A percentile compares a stretch with the other conserved stretches of the same genome.
Evolutionary conservation across 768 basidiomycete genomes (phyloP).

Genomic region (Amanita muscaria): DNA sequence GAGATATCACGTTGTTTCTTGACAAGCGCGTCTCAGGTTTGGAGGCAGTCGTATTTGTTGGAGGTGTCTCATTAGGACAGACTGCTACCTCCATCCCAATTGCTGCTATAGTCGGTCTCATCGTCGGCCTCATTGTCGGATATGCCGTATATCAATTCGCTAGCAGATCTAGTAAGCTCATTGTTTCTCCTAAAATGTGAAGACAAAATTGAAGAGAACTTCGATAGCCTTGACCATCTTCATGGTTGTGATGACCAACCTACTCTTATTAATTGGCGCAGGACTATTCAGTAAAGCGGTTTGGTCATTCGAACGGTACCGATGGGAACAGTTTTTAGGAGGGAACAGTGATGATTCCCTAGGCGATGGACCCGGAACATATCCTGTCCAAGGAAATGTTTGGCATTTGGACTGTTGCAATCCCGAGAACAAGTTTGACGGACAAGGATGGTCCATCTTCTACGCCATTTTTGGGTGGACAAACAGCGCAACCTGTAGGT

Average conservation of each 20-base stretch:
- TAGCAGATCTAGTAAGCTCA: slow-evolving; percentile 51
- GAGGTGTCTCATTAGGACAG: slow-evolving; percentile 83
- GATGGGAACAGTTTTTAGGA: slow-evolving; percentile 63
- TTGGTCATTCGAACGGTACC: slow-evolving; percentile 61
- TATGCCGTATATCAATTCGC: slow-evolving; percentile 75
- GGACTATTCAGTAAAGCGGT: slow-evolving; percentile 83
- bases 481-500: slow-evolving; percentile 64
- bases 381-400: slow-evolving; percentile 70
- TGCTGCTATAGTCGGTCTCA: slow-evolving; percentile 77
- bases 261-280: slow-evolving; percentile 88
- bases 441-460: slow-evolving; percentile 74
- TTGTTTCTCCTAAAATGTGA: not conserved
- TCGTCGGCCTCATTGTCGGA: slow-evolving; percentile 69
- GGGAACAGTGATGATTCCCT: slow-evolving; percentile 56
- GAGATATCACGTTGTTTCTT: not conserved
- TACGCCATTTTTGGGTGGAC: slow-evolving; percentile 83
- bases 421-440: slow-evolving; percentile 42
- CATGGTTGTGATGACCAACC: slow-evolving; percentile 85
- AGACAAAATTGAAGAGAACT: not conserved
- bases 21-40: slow-evolving; percentile 36
- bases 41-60: slow-evolving; percentile 90
- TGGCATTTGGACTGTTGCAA: slow-evolving; percentile 86
- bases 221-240: slow-evolving; percentile 69
- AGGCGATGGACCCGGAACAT: slow-evolving; percentile 80
- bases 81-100: slow-evolving; percentile 82